Percentiles rank a stretch among this genome's conserved stretches.
Evolutionary conservation across 2,329 filamentous ascomycete genomes (phyloP).

Genomic region (Ilyonectria sp.): DNA sequence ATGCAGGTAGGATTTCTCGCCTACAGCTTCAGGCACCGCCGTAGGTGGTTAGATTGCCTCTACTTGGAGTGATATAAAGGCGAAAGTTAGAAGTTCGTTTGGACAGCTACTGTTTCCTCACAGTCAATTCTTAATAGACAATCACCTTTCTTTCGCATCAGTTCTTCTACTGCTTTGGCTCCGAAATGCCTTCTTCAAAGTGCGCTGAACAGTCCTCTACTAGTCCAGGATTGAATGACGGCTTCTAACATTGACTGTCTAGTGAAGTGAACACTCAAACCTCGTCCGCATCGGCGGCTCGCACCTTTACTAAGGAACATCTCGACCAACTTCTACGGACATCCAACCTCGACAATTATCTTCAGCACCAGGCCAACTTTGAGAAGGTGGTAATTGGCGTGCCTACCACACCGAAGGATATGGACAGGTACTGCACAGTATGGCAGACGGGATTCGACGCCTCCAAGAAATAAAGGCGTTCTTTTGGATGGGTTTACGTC

Average conservation of each 20-base stretch:
- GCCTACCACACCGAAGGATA: not conserved
- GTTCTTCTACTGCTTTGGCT: not conserved
- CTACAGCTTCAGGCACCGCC: not conserved
- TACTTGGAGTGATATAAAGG: not conserved
- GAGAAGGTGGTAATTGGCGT: not conserved
- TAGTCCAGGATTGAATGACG: too few relatives aligned
- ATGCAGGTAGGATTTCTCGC: not conserved
- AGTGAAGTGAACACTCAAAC: not conserved
- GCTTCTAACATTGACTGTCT: not conserved
- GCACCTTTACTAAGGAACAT: not conserved
- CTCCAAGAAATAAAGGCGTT: slow-evolving; percentile 3
- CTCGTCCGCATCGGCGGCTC: not conserved
- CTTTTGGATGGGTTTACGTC: not conserved
- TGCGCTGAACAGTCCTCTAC: not conserved
- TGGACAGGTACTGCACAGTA: slow-evolving; percentile 1
- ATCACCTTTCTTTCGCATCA: not conserved
- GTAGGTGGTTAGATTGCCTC: not conserved
- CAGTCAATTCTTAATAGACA: not conserved
- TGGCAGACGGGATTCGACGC: slow-evolving; percentile 18
- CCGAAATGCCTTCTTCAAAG: not conserved
- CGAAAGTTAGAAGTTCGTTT: not conserved
- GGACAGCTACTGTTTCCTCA: not conserved
- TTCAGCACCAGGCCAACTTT: not conserved
- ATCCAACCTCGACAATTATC: slow-evolving; percentile 4
- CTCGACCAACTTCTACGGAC: not conserved